phyloP scores from a whole-genome alignment of 2,329 filamentous ascomycete species.

The Fusarium foetens region DNA sequence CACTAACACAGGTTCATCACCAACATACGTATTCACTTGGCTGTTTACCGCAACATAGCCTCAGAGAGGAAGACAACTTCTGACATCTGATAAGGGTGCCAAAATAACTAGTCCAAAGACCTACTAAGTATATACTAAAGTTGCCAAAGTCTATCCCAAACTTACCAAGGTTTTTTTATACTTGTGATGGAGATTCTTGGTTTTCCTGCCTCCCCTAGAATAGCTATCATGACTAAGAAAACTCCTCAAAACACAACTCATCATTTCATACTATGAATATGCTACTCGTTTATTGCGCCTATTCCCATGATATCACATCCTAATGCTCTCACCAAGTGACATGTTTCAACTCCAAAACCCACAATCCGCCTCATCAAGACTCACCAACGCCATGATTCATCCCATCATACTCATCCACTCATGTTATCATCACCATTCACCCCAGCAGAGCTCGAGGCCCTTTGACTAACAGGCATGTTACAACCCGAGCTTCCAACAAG shows the following conservation, averaged over 20 bases:
- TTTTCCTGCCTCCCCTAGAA: neutral
- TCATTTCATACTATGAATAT: neutral
- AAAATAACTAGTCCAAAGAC: neutral
- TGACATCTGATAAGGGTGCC: neutral
- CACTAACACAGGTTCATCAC: neutral
- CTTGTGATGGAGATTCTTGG: neutral
- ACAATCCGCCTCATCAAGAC: slow-evolving; percentile 6
- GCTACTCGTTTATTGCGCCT: slow-evolving; percentile 23
- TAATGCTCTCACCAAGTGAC: neutral
- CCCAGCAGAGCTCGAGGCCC: neutral
- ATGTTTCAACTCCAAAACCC: slow-evolving; percentile 19
- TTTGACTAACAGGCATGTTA: slow-evolving; percentile 2
- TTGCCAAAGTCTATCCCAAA: neutral
- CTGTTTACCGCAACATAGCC: neutral
- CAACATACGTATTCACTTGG: neutral
- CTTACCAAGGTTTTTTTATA: no score
- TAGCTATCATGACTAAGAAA: neutral
- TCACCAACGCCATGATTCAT: neutral
- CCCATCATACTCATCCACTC: neutral
- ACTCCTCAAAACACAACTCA: neutral
- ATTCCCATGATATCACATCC: slow-evolving; percentile 7
- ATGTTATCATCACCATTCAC: slow-evolving; percentile 8
- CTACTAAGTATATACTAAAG: no score
- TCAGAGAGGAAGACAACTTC: neutral
- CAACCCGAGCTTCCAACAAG: slow-evolving; percentile 51